Percentiles rank a stretch among this genome's conserved stretches.
Evolutionary conservation across 371 early-diverging fungal species (phyloP).

Genomic region (Syncephalastrum contaminatum): DNA sequence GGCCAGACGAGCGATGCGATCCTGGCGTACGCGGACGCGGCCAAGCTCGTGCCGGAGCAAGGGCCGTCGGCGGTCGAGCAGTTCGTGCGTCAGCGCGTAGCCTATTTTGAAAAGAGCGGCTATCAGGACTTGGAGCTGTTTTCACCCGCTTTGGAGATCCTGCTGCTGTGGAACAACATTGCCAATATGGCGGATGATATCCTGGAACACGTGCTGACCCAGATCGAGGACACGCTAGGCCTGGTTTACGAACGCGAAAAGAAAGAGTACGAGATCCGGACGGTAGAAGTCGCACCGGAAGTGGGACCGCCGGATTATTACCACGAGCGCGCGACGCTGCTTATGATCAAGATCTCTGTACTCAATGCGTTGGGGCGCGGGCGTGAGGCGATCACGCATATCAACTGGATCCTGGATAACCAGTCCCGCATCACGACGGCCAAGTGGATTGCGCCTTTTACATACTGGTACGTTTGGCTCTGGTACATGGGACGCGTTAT

Average conservation of each 20-base stretch:
- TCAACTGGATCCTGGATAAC: constrained; percentile 64
- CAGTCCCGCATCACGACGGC: constrained; percentile 46
- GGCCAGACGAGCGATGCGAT: constrained; percentile 54
- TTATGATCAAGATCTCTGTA: constrained; percentile 40
- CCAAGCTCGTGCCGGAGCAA: constrained; percentile 45
- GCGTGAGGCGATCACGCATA: constrained; percentile 41
- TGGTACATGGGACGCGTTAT: neutral
- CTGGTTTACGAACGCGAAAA: constrained; percentile 46
- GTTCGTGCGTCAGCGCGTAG: constrained; percentile 50
- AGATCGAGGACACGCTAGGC: constrained; percentile 42
- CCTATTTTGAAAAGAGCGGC: constrained; percentile 52
- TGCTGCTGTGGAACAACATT: constrained; percentile 59
- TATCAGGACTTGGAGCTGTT: constrained; percentile 57
- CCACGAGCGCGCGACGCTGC: constrained; percentile 43
- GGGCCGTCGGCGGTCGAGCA: constrained; percentile 56
- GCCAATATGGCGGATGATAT: constrained; percentile 46
- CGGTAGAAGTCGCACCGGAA: constrained; percentile 38
- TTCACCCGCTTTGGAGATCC: constrained; percentile 57
- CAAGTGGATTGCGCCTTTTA: constrained; percentile 61
- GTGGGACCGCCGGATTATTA: constrained; percentile 44
- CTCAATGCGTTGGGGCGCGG: constrained; percentile 33
- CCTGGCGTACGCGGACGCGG: constrained; percentile 47
- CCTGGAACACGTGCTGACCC: constrained; percentile 36
- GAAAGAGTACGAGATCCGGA: constrained; percentile 48
- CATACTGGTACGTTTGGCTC: constrained; percentile 54